Conservation (phyloP, 768 basidiomycete genomes). For the Russula compacta region DNA sequence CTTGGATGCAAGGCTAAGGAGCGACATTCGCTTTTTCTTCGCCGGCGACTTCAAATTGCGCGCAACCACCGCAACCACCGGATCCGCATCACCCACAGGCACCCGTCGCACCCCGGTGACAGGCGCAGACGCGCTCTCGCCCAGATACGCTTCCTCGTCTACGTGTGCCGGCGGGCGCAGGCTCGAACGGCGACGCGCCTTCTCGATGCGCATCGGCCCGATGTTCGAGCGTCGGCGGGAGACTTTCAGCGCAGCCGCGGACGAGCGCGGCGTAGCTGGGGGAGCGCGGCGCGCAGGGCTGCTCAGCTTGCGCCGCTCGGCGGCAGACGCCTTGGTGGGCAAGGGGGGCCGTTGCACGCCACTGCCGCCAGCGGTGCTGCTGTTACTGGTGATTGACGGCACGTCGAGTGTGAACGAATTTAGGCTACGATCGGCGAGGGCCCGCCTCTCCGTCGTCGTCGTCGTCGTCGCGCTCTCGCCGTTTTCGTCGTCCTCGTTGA, state of each 20-base stretch:
- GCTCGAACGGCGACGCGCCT: constrained; percentile 66
- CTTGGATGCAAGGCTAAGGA: constrained; percentile 34
- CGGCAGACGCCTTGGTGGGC: background rate
- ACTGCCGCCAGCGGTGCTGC: constrained; percentile 20
- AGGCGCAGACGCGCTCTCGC: constrained; percentile 22
- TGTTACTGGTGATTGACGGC: constrained; percentile 44
- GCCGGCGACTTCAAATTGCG: constrained; percentile 38
- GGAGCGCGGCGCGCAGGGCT: constrained; percentile 4
- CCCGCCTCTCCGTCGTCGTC: constrained; percentile 29
- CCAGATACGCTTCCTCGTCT: constrained; percentile 31
- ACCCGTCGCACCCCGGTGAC: constrained; percentile 33
- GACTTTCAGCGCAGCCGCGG: constrained; percentile 25
- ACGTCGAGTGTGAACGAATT: constrained; percentile 38
- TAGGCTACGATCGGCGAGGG: constrained; percentile 61
- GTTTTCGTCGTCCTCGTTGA: constrained; percentile 67
- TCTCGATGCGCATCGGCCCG: constrained; percentile 68
- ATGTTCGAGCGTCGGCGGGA: constrained; percentile 60
- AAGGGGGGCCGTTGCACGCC: constrained; percentile 6
- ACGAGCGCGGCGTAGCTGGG: constrained; percentile 5
- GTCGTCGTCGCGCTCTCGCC: constrained; percentile 26
- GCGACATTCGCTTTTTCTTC: constrained; percentile 53
- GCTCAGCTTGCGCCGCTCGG: background rate
- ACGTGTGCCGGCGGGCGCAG: constrained; percentile 61
- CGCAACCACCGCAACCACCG: constrained; percentile 18
- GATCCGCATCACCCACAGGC: constrained; percentile 23